phyloP scores from a whole-genome alignment of 192 early-diverging fungal genomes.

The Linnemannia hyalina region DNA sequence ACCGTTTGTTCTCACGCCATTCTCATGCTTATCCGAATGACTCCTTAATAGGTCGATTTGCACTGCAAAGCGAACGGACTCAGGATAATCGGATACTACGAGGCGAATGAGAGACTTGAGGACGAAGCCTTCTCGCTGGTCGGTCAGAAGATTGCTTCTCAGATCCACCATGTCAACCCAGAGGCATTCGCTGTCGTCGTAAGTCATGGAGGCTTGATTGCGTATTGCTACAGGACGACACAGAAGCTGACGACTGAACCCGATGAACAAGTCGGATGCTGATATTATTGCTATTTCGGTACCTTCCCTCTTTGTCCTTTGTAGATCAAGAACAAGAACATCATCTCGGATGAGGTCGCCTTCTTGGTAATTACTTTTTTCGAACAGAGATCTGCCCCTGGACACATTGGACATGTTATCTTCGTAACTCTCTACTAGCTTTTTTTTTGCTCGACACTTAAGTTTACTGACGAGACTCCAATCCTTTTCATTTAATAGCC shows the following conservation, averaged over 20 bases:
- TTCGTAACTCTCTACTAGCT: not conserved
- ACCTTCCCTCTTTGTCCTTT: not conserved
- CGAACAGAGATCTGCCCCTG: constrained; percentile 2
- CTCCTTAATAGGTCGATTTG: constrained; percentile 64
- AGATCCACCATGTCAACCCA: constrained; percentile 58
- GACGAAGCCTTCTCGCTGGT: constrained; percentile 60
- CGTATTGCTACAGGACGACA: not conserved
- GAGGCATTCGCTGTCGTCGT: constrained; percentile 72
- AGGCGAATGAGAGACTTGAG: constrained; percentile 64
- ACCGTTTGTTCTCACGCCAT: not conserved
- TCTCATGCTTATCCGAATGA: not conserved
- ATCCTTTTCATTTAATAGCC: constrained; percentile 48
- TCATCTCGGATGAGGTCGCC: constrained; percentile 25
- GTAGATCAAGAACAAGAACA: constrained; percentile 52
- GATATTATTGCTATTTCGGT: not conserved
- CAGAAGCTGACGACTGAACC: not conserved
- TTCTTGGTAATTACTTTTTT: constrained; percentile 19
- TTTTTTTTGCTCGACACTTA: not conserved
- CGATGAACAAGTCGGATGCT: not conserved
- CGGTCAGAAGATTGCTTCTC: constrained; percentile 65
- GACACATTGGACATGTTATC: not conserved
- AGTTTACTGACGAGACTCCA: too few relatives aligned
- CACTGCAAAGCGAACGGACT: constrained; percentile 63
- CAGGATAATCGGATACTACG: constrained; percentile 74
- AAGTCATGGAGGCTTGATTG: constrained; percentile 12